These are phyloP conservation scores for Lichtheimia corymbifera DNA, from an alignment of 371 early-diverging fungal species.

Conservation along the genomic window DNA sequence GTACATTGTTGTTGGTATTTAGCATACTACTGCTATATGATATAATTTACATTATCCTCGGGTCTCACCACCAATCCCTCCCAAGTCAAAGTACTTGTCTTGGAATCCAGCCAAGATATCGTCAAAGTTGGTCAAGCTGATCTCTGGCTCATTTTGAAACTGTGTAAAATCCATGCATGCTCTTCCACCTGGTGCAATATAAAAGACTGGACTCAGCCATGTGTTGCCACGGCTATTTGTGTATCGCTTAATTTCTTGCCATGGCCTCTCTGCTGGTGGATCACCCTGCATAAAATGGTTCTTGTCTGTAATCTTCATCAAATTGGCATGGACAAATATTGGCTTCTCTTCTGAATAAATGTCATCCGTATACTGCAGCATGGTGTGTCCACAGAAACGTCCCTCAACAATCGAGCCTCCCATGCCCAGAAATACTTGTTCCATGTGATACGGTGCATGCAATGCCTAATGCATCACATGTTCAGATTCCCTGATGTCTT, in stretches of 20 bases:
- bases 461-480: slow-evolving; percentile 20
- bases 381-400: slow-evolving; percentile 47
- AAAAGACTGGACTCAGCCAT: slow-evolving; percentile 37
- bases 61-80: slow-evolving; percentile 47
- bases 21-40: not conserved
- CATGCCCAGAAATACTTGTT: slow-evolving; percentile 42
- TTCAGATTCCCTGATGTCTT: not conserved
- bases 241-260: slow-evolving; percentile 39
- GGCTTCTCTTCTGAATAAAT: slow-evolving; percentile 14
- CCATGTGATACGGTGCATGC: slow-evolving; percentile 35
- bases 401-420: slow-evolving; percentile 29
- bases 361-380: slow-evolving; percentile 39
- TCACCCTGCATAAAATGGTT: slow-evolving; percentile 22
- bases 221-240: slow-evolving; percentile 21
- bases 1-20: not conserved
- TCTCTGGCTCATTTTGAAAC: slow-evolving; percentile 33
- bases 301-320: slow-evolving; percentile 41
- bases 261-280: slow-evolving; percentile 29
- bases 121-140: slow-evolving; percentile 30
- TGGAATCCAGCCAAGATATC: slow-evolving; percentile 27
- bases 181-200: slow-evolving; percentile 26
- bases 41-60: slow-evolving; percentile 8
- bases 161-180: slow-evolving; percentile 47
- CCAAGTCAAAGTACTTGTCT: slow-evolving; percentile 33
- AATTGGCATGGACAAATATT: slow-evolving; percentile 46